Conservation (phyloP, 768 basidiomycete genomes). For the Leccinum olivaceopallidum region DNA sequence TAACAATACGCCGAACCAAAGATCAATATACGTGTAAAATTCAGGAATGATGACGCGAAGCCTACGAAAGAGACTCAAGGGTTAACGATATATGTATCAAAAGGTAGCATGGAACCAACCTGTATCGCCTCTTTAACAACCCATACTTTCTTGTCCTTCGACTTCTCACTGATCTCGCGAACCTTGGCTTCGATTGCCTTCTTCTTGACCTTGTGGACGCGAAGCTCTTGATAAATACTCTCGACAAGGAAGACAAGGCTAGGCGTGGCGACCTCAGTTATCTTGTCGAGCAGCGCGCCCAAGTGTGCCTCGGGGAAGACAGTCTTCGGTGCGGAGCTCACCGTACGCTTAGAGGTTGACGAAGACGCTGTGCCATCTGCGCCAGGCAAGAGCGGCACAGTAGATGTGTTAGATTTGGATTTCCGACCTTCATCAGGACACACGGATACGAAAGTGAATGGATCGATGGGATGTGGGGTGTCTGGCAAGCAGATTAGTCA, state of each 20-base stretch:
- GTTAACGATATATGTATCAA: not conserved
- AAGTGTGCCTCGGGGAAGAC: conserved; percentile 70
- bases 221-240: conserved; percentile 68
- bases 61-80: conserved; percentile 9
- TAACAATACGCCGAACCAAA: conserved; percentile 7
- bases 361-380: conserved; percentile 19
- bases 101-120: conserved; percentile 2
- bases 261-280: conserved; percentile 57
- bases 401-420: conserved; percentile 35
- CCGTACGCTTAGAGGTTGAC: conserved; percentile 29
- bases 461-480: conserved; percentile 70
- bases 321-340: conserved; percentile 45
- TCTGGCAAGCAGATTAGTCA: conserved; percentile 43
- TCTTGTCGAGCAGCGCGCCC: conserved; percentile 59
- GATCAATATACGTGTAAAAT: not conserved
- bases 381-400: conserved; percentile 47
- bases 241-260: conserved; percentile 72
- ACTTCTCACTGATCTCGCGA: conserved; percentile 73
- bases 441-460: conserved; percentile 70
- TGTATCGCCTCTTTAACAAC: conserved; percentile 46
- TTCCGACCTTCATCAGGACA: conserved; percentile 38
- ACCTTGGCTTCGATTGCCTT: conserved; percentile 82
- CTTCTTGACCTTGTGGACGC: conserved; percentile 75
- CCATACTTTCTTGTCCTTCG: conserved; percentile 74
- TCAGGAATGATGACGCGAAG: conserved; percentile 11